Evolutionary conservation across 2,329 filamentous ascomycete species (phyloP).

Genomic region (Blastomyces gilchristii): DNA sequence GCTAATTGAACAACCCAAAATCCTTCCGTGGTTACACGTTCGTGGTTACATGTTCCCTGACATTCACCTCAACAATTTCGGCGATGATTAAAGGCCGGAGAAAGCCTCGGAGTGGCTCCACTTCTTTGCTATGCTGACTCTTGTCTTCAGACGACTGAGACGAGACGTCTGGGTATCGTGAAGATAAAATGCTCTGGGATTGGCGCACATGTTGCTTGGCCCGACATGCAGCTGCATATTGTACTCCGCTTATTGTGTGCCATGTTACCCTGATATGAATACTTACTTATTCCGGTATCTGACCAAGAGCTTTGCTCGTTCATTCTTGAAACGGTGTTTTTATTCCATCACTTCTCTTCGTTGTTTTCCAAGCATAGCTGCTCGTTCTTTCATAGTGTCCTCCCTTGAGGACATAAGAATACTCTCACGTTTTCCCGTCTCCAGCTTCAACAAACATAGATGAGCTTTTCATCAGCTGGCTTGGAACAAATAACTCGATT

Average conservation of each 20-base stretch:
- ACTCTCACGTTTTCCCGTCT: background rate
- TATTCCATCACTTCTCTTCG: background rate
- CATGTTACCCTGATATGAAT: background rate
- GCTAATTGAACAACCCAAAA: background rate
- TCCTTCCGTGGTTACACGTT: background rate
- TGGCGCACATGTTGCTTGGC: background rate
- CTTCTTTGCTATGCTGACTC: background rate
- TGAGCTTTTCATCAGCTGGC: background rate
- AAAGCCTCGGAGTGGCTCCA: background rate
- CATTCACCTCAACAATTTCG: background rate
- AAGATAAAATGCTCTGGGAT: background rate
- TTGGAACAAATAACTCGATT: background rate
- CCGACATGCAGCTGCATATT: background rate
- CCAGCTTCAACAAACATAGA: background rate
- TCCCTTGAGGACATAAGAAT: background rate
- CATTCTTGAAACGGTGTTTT: background rate
- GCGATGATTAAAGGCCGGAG: background rate
- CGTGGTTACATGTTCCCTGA: background rate
- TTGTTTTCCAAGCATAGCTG: background rate
- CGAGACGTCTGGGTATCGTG: background rate
- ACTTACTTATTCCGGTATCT: background rate
- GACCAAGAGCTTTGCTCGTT: background rate
- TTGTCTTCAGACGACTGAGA: background rate
- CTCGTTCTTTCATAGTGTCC: background rate
- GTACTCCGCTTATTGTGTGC: background rate